These are phyloP conservation scores for Vitellaria paradoxa DNA, from an alignment of 179 eudicot species.

Conservation along the genomic window DNA sequence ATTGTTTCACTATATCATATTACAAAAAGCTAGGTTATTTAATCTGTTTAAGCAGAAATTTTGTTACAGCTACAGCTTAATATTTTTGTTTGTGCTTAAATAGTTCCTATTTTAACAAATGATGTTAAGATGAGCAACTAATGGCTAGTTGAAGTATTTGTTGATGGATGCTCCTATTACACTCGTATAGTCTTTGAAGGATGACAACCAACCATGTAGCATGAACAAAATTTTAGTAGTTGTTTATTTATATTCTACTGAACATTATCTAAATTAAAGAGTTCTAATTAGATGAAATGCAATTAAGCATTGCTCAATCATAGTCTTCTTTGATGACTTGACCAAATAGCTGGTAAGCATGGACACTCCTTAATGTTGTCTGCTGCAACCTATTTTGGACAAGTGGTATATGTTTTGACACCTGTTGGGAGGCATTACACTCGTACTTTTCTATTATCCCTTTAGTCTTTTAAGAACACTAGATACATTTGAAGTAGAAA, in stretches of 20 bases:
- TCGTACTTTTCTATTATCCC: no score
- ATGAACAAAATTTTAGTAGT: no score
- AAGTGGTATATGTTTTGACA: no score
- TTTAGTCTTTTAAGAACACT: background rate
- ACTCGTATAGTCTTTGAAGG: no score
- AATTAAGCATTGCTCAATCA: background rate
- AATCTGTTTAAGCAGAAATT: background rate
- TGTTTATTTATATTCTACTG: no score
- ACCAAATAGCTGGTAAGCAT: background rate
- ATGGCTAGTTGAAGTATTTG: background rate
- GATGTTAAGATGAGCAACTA: background rate
- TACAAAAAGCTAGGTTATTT: background rate
- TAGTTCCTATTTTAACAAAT: background rate
- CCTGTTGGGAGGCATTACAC: no score
- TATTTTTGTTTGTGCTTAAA: background rate
- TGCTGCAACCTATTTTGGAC: no score
- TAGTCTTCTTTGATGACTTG: background rate
- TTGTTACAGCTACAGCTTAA: background rate
- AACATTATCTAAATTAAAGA: no score
- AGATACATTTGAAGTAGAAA: slow-evolving; percentile 7
- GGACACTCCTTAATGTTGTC: background rate
- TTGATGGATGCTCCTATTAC: no score
- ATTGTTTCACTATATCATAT: slow-evolving; percentile 2
- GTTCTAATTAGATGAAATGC: background rate
- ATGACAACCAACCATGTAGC: no score